Base-by-base conservation (phyloP, 352 stramenopile genomes). In the Pythium pectinolyticum region DNA sequence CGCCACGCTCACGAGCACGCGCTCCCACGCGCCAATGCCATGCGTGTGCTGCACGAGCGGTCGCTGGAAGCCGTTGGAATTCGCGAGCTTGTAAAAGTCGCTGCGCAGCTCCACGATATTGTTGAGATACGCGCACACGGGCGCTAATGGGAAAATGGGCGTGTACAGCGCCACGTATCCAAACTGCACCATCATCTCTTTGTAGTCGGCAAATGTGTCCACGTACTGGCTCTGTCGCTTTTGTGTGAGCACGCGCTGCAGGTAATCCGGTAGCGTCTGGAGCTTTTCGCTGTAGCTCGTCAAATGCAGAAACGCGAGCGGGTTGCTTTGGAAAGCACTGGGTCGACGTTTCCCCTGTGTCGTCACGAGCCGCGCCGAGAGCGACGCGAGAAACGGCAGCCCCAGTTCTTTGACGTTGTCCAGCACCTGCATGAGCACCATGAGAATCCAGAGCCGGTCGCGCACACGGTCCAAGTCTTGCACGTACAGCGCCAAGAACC, bases 81-180 rank as follows among this genome's bases (percentile, higher is more conserved):
- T 90, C 31, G 86, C 78, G 61, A 98, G 78, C 66, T 98, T 98
- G 69, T 97, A 94, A 17, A 95, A 86, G 74, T 98, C 90, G 14
- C 94, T 87, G 43, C 90, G 82, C 71, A 92, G 96, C 58, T 95
- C 91, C 24, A 98, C 58, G 31, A 96, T 70, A 63, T 97, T 95
- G 69, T 98, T 98, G 31, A 97, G 55, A 43, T 90, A 82, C 30
- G 87, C 88, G 58, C 97, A 94, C 0, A 96, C 72, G 28, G 92
- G 90, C n/a, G 89, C 94, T 15, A 97, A 82, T 30, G 92, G 92
- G 49, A 97, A 86, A 7, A 97, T 78, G 12, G 93, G 84, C 47
- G 85, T 96, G 72, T 97, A 98, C 39, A 94, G 94, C 48, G 90
- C 81, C 5, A 97, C 90, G 66, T 97, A 97, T 28, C 89, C 86